Evolutionary conservation across 2,329 filamentous ascomycete species (phyloP), one percentile per base, ranked within the genome.

Genomic region (Rutstroemia sp.): DNA sequence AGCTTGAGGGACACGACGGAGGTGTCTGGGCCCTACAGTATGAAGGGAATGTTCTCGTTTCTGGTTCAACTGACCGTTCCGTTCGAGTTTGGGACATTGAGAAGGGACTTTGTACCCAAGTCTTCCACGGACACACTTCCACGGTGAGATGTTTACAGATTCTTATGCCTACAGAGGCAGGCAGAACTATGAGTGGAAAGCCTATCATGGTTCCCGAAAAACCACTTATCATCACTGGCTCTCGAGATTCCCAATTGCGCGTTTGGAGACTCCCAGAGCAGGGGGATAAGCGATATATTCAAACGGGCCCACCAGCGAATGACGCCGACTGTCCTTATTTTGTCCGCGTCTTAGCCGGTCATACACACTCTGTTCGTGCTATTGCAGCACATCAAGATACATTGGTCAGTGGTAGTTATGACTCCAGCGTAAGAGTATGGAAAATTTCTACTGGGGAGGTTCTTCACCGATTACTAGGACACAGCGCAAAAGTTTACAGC

Each of bases 31-130:
- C 94, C 30, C 75, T 99, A 53, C 92, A 97, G 70, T 99, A 97
- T 69, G 87, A 96, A 68, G 92, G 92, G 51, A 96, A 97, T 68
- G 90, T 89, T 16, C 76, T 99, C 19, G 94, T 99, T 2, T 99
- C 94, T 16, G 94, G 94, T 2, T 96, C 92, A 6, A 99, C 94
- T 0, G 94, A 99, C 72, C 81, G 94, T 48, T 95, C 94, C 10
- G 94, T 99, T n/a, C 85, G 94, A n/a, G 92, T 99, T 0, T 99
- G 94, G 94, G 92, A 99, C 69, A 96, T 99, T 61, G 90, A 95
- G 68, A 87, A 87, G 65, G 94, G 92, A 0, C 82, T 88, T 47
- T 96, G 92, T 71, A 92, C 92, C 10, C 94, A 99, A 69, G 87
- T 96, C 0, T 99, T 99, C 70, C 92, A 96, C 68, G 95, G 94